phyloP scores from a whole-genome alignment of 768 basidiomycete genomes.

The Tylopilus subfusipes region DNA sequence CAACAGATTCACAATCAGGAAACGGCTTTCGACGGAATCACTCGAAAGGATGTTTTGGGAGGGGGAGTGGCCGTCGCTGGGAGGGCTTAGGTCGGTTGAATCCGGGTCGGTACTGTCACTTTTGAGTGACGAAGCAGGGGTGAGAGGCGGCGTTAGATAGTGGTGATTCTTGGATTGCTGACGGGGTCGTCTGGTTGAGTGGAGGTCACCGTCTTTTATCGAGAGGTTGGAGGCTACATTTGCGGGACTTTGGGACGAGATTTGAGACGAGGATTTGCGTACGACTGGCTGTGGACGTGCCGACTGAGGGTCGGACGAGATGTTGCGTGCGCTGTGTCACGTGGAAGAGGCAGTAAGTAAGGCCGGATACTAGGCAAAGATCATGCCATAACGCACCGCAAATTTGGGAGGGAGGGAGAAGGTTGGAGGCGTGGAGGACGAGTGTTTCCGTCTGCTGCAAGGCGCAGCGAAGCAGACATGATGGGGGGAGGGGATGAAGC shows the following conservation, averaged over 20 bases:
- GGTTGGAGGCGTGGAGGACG: slow-evolving; percentile 54
- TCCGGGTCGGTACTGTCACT: slow-evolving; percentile 36
- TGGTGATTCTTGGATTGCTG: slow-evolving; percentile 30
- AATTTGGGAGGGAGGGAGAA: slow-evolving; percentile 68
- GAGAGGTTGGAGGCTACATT: slow-evolving; percentile 9
- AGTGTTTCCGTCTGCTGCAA: slow-evolving; percentile 14
- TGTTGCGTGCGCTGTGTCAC: slow-evolving; percentile 24
- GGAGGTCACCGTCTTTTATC: slow-evolving; percentile 19
- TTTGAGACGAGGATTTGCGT: slow-evolving; percentile 20
- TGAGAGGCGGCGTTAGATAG: slow-evolving; percentile 66
- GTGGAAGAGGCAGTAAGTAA: slow-evolving; percentile 19
- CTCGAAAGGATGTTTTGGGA: slow-evolving; percentile 3
- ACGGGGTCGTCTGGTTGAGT: slow-evolving; percentile 12
- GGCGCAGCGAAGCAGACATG: slow-evolving; percentile 29
- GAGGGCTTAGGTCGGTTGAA: slow-evolving; percentile 26
- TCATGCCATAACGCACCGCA: slow-evolving; percentile 43
- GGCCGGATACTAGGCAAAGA: background rate
- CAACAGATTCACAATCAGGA: slow-evolving; percentile 27
- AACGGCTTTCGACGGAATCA: slow-evolving; percentile 28
- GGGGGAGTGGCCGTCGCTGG: slow-evolving; percentile 22
- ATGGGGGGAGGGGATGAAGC: slow-evolving; percentile 23
- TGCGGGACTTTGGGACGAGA: slow-evolving; percentile 12
- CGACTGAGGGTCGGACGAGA: slow-evolving; percentile 27
- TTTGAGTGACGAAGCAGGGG: slow-evolving; percentile 57
- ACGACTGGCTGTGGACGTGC: slow-evolving; percentile 24